phyloP scores from a whole-genome alignment of 2,329 filamentous ascomycete genomes.

The Sporothrix pallida region DNA sequence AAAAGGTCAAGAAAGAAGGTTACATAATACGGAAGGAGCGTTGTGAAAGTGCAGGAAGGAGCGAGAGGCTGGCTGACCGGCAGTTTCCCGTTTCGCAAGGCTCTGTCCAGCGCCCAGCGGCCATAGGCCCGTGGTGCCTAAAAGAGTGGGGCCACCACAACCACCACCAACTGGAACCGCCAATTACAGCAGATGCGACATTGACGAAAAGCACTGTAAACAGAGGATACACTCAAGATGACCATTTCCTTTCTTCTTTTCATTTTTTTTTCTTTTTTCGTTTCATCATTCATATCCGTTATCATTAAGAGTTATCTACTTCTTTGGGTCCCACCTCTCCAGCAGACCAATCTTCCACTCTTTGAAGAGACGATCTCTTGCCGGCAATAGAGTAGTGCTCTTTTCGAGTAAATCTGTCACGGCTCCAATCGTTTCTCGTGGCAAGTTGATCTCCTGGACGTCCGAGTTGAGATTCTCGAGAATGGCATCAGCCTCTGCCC shows the following conservation, averaged over 20 bases:
- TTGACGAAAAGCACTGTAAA: background rate
- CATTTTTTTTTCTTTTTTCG: background rate
- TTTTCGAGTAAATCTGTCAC: slow-evolving; percentile 52
- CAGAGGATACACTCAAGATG: background rate
- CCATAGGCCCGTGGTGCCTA: background rate
- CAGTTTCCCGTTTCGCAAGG: background rate
- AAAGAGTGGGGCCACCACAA: background rate
- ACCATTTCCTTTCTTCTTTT: background rate
- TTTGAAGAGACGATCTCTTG: slow-evolving; percentile 61
- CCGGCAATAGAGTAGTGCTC: slow-evolving; percentile 61
- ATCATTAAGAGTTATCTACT: background rate
- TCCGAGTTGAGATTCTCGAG: slow-evolving; percentile 59
- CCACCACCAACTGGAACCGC: too few relatives aligned
- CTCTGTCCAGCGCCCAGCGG: background rate
- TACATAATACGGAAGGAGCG: too few relatives aligned
- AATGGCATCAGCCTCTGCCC: slow-evolving; percentile 54
- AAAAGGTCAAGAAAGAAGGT: too few relatives aligned
- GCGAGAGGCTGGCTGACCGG: background rate
- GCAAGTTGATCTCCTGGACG: slow-evolving; percentile 65
- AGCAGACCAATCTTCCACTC: slow-evolving; percentile 73
- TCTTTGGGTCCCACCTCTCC: slow-evolving; percentile 51
- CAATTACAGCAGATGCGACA: too few relatives aligned
- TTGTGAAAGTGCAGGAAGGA: too few relatives aligned
- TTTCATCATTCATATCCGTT: background rate
- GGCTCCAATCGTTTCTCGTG: slow-evolving; percentile 54